Evolutionary conservation across 1,284 basidiomycete species (phyloP), one percentile per base, ranked within the genome.

Genomic region (Inonotus hispidus): DNA sequence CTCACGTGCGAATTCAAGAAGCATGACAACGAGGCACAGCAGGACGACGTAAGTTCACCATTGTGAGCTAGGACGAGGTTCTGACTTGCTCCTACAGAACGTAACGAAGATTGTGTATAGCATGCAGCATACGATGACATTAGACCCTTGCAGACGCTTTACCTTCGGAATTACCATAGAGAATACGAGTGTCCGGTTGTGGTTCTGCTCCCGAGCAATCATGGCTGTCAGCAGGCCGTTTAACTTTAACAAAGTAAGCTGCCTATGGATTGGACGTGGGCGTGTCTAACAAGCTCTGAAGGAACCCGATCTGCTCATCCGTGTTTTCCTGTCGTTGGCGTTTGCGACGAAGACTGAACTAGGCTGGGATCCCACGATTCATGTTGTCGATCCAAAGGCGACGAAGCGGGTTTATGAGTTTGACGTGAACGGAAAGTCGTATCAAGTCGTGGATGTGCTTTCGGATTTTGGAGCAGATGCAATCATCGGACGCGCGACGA

Each of bases 121-220:
- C 47, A 55, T 66, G 57, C 55, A 61, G 16, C 62, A 65, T 38
- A 54, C 55, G 14, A 61, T 66, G 60, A 45, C 52, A 10, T 43
- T 58, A 10, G 65, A 66, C 56, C 59, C 66, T 27, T 62, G 62
- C 56, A 55, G 64, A 3, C 59, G 64, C 2, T 64, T 64, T 49
- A 55, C 58, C 3, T 55, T 62, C 29, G 66, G 62, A 2, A 39
- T 62, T 13, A 62, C 64, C 6, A 55, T 65, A 13, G 59, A 64
- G 29, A 58, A 65, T 39, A 54, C 60, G 19, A 16, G 23, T 4
- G 53, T 60, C 29, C 47, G 66, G 21, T 39, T 65, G 25, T 66
- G 64, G 64, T 58, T 29, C 41, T 16, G 16, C 19, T 43, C 41
- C 19, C 41, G 41, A 43, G 41, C 41, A 6, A 43, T n/a, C 6